Base-by-base conservation (phyloP, 1,284 basidiomycete genomes). In the Trichosporon inkin region DNA sequence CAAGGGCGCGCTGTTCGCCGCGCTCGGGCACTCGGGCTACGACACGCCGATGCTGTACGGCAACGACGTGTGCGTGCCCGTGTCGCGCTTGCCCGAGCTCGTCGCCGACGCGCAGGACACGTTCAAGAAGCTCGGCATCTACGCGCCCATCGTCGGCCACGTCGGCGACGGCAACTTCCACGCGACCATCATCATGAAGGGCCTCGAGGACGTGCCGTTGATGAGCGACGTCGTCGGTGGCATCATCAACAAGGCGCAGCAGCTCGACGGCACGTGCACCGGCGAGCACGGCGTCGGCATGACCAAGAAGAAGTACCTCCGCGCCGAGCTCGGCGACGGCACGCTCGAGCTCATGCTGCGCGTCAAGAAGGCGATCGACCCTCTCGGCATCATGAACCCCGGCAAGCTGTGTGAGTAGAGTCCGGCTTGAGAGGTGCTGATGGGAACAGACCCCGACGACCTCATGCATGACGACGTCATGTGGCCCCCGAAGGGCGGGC, bases 1-100 rank as follows among this genome's bases (percentile, higher is more conserved):
- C 40, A 95, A 94, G 81, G 87, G 88, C 56, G 89, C 87, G 11
- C 82, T 87, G 52, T 90, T 85, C 78, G 81, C 84, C 1, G 84
- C 85, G 2, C 70, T 90, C 69, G 85, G 86, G 0, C 57, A 59
- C 52, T 55, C 41, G 6, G 62, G 62, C 6, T 63, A 63, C 36
- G 62, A 63, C 38, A 63, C 67, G 2, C 77, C 81, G 0, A 83
- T 81, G 57, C 85, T 84, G 3, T 90, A 88, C 85, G 80, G 84
- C 20, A 93, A 90, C 28, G 90, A 92, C 74, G 88, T 90, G 37
- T 90, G 88, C 67, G 90, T 92, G 0, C 90, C 90, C 0, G 83
- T 91, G 5, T 89, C 88, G 0, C 84, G 82, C 20, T 81, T 93
- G 10, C 89, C 90, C 0, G 80, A 86, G 52, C 80, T 92, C 5